Evolutionary conservation across 257 asterid genomes (phyloP), one percentile per base, ranked within the genome.

Genomic region (Cruciata laevipes): DNA sequence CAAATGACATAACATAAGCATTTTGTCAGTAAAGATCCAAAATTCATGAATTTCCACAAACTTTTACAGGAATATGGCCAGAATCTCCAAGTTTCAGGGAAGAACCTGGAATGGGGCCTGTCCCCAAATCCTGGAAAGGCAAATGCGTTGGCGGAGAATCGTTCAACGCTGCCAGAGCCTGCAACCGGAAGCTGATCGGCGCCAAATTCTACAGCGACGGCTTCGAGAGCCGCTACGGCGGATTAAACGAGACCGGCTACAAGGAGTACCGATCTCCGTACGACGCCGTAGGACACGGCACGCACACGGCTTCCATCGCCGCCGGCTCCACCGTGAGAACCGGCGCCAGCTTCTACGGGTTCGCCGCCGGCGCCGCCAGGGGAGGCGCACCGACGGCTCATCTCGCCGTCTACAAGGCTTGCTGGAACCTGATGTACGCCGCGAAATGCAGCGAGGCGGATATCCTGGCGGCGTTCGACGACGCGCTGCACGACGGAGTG

Each of bases 351-450:
- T 25, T 80, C 12, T 35, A 69, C 2, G 88, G 88, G 4, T 76
- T 85, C 2, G 90, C 76, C 0, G 42, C 21, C 0, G 92, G 92
- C 6, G 70, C 69, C 14, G 92, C 87, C 0, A 73, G 91, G 40
- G 95, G 95, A 1, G 95, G 95, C 31, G 86, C 91, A 7, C 95
- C 95, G 18, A 73, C 82, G 76, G 86, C 89, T 1, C 75, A 92
- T 61, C 72, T 87, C 4, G 95, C 95, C 4, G 88, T 82, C 67
- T 87, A 87, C 85, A 87, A 87, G 49, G 75, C 76, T 18, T 87
- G 95, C 75, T 87, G 95, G 95, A 80, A 67, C 67, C 23, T 35
- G 11, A n/a, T 33, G 1, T 72, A 78, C 6, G 73, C 60, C 9
- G 86, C 77, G 0, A 61, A 5, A 35, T 87, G 95, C 75, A 71